Evolutionary conservation across 495 filamentous ascomycete species (phyloP).

Genomic region (Podospora didyma): DNA sequence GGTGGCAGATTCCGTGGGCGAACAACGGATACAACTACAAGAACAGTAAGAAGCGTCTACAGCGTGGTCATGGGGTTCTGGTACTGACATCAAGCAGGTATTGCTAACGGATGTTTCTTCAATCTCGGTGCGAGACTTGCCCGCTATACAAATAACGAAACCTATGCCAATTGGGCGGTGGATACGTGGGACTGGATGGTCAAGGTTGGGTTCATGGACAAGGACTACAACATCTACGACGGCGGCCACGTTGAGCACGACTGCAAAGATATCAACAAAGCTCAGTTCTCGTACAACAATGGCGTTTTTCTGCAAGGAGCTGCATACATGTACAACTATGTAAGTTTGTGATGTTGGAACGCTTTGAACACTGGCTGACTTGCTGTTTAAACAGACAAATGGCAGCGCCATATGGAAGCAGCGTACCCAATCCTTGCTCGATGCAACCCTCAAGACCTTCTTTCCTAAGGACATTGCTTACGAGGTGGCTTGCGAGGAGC

Average conservation of each 20-base stretch:
- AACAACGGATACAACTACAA: constrained; percentile 86
- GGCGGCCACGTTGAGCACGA: constrained; percentile 63
- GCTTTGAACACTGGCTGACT: constrained; percentile 1
- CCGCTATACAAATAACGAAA: constrained; percentile 70
- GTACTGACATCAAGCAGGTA: constrained; percentile 33
- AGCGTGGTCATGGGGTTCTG: not conserved
- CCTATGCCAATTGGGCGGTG: constrained; percentile 72
- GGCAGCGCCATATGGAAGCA: constrained; percentile 53
- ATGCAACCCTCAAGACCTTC: constrained; percentile 59
- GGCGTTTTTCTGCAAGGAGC: constrained; percentile 69
- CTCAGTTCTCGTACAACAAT: constrained; percentile 76
- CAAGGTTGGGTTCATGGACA: constrained; percentile 58
- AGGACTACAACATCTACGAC: constrained; percentile 66
- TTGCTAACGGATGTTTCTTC: constrained; percentile 84
- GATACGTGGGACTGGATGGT: constrained; percentile 70
- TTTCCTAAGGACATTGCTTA: constrained; percentile 48
- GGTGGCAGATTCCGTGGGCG: constrained; percentile 78
- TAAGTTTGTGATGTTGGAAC: constrained; percentile 27
- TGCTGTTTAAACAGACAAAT: constrained; percentile 45
- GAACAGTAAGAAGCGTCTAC: constrained; percentile 52
- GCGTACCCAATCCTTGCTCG: constrained; percentile 55
- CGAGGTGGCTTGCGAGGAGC: constrained; percentile 65
- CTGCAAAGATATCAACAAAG: constrained; percentile 58
- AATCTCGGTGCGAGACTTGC: constrained; percentile 76
- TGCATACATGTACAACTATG: constrained; percentile 73